Evolutionary conservation across 1,139 yeast genomes (phyloP), one percentile per base, ranked within the genome.

Genomic region (Cylindricascospora bacillispora): DNA sequence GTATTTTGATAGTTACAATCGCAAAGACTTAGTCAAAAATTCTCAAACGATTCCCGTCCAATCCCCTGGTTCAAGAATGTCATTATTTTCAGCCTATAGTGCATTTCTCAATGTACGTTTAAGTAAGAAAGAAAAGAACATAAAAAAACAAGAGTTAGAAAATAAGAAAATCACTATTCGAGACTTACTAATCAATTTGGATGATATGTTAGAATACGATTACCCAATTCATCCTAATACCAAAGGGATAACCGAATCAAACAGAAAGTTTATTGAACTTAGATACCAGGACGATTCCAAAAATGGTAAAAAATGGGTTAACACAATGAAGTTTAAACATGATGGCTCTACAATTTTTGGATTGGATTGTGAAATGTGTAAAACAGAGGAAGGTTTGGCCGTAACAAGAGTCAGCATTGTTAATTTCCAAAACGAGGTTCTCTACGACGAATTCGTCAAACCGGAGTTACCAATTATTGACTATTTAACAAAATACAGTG

Each of bases 281-380:
- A 31, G 31, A 14, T 28, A 33, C 5, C 34, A 34, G n/a, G 30
- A 33, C 5, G 31, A 36, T 9, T 10, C 27, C 10, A 11, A 11
- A 7, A 7, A 7, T 7, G 21, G 10, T 7, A 51, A 48, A 4
- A 67, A 59, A 1, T 79, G 81, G 79, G 67, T 65, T 0, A 73
- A 73, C 35, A 82, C 94, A 0, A 39, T 29, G 12, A 40, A 47
- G 1, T 65, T 67, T 39, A 68, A 63, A 1, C 73, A 70, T 38
- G 69, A 59, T 3, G 75, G 72, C 0, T 67, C 77, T 3, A 73
- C 63, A 32, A 72, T 79, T 0, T 82, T 70, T 57, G 92, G 93
- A 0, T 46, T 89, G 14, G 98, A 89, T 56, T 89, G 98, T 59
- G 98, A 89, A 55, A 89, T 89, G 81, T 83, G 95, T 50, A 59